These are phyloP conservation scores for Fusarium metavorans DNA, from an alignment of 2,329 filamentous ascomycete genomes.

Conservation along the genomic window DNA sequence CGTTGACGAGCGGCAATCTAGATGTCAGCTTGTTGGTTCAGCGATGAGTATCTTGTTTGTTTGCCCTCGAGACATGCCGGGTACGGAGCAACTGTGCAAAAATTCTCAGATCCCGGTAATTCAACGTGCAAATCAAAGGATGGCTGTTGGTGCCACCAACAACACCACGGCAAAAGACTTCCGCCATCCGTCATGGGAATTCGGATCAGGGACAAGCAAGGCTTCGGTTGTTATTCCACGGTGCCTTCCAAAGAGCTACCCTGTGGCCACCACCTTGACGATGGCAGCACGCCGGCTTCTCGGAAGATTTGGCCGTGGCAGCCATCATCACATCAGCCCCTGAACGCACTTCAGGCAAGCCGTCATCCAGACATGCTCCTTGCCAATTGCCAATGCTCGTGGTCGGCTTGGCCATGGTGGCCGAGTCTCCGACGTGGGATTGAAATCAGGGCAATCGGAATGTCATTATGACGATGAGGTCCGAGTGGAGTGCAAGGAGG, in stretches of 20 bases:
- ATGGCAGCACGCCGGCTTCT: slow-evolving; percentile 1
- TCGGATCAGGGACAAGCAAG: background rate
- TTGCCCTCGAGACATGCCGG: slow-evolving; percentile 14
- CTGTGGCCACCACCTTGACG: slow-evolving; percentile 12
- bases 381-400: slow-evolving; percentile 5
- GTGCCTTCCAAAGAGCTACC: slow-evolving; percentile 5
- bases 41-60: slow-evolving; percentile 20
- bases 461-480: slow-evolving; percentile 37
- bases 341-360: slow-evolving; percentile 6
- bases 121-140: background rate
- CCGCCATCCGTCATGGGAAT: slow-evolving; percentile 16
- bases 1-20: slow-evolving; percentile 1
- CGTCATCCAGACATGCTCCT: background rate
- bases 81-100: background rate
- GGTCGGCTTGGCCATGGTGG: slow-evolving; percentile 9
- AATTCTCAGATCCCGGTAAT: background rate
- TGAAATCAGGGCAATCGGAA: slow-evolving; percentile 22
- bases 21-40: slow-evolving; percentile 8
- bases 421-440: slow-evolving; percentile 13
- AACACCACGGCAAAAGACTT: slow-evolving; percentile 21
- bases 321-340: slow-evolving; percentile 9
- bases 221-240: background rate
- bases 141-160: slow-evolving; percentile 10
- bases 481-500: slow-evolving; percentile 11
- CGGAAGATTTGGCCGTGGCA: background rate